Evolutionary conservation across 73 alveolate species (phyloP), one percentile per base, ranked within the genome.

Genomic region (Paramecium tetraurelia): DNA sequence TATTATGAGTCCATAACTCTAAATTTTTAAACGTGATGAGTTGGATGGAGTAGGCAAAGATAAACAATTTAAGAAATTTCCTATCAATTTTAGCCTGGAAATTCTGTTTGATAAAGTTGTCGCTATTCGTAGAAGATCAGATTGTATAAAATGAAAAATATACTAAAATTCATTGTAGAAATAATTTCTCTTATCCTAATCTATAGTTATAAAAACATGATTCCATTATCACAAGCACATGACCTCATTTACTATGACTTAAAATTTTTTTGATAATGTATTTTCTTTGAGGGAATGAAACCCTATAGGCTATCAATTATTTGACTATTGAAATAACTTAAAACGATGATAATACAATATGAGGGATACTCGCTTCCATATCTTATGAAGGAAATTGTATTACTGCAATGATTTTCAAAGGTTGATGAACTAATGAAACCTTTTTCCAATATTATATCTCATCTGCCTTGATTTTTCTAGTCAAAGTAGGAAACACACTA

Each of bases 131-230:
- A 72, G 86, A 72, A 72, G 86, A 40, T 72, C 86, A 29, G 46
- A 72, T 72, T 68, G 84, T 68, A 33, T 68, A 5, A 53, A 53
- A 53, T 53, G 69, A 40, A 53, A 53, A 27, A 63, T 22, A 63
- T 11, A 6, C 24, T 18, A 2, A 63, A 63, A 7, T 63, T 80
- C 90, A 80, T 80, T 44, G 2, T 80, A 80, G 16, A 80, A 80
- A 80, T 80, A 80, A 35, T 44, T 43, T 80, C 29, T 80, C 90
- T 44, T 44, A 80, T 80, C 43, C 90, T 22, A 80, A 80, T 80
- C 57, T 44, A 22, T 44, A 24, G 9, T 46, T 20, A 41, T 7
- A 80, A 11, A 14, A 24, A 44, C 33, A 41, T 7, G 2, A 24
- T 40, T 31, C 46, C 76, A 44, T 41, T 48, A 16, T 80, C 90